Evolutionary conservation across 2,329 filamentous ascomycete genomes (phyloP), one percentile per base, ranked within the genome.

Genomic region (Ceratocystiopsis brevicomis): DNA sequence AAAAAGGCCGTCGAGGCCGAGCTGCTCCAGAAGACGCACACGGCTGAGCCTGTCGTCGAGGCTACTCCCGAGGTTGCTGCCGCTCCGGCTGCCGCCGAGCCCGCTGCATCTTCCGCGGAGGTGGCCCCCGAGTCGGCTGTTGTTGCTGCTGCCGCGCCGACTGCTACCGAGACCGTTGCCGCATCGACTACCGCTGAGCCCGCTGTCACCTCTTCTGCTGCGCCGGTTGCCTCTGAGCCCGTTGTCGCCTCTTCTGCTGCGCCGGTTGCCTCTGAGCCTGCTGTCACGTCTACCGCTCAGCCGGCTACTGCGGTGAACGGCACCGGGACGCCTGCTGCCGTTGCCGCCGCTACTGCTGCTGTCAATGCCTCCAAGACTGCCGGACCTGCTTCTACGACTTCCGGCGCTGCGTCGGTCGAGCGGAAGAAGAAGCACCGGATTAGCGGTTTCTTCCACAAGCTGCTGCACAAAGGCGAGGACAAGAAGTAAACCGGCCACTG

Each of bases 1-100:
- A 90, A 90, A 71, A 74, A 73, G 57, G 68, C 66, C 11, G 68
- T 86, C 6, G 84, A 92, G 63, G 59, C 72, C 21, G 80, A 93
- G 61, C 66, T 92, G 10, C 64, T 86, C 40, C 68, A 73, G 50
- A 72, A 81, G 57, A 68, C 46, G 17, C 14, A 39, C 10, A 32
- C 38, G 4, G 35, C 38, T 11, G 37, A 40, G 35, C 36, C 36
- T 17, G 39, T 12, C 43, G 56, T 56, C 44, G 53, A 63, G 50
- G 54, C 57, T 15, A 49, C 55, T 0, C 16, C 53, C 47, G 32
- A 59, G 33, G 11, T 14, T 11, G 38, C 45, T 47, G 17, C 49
- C 30, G 45, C 41, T 2, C 39, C 47, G 15, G 32, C 25, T 2
- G 44, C 42, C 4, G 46, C 30, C 12, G 37, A 25, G 13, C 25